phyloP scores from a whole-genome alignment of 1,284 basidiomycete species.

The Cutaneotrichosporon sp. region DNA sequence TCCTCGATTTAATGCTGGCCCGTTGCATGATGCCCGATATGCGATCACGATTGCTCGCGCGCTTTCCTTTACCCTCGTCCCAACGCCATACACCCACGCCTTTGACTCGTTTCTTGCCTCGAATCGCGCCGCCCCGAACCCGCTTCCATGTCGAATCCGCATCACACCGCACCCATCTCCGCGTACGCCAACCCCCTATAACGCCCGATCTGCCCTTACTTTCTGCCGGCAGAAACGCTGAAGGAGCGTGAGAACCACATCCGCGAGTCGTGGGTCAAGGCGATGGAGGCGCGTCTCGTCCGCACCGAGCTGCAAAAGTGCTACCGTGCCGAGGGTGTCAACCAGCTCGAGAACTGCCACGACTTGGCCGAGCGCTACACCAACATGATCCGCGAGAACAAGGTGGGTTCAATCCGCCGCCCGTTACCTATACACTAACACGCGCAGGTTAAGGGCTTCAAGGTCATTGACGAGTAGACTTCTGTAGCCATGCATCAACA shows the following conservation, averaged over 20 bases:
- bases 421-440: background rate
- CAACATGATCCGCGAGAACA: constrained; percentile 74
- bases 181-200: background rate
- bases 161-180: background rate
- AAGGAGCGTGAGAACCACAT: constrained; percentile 68
- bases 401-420: constrained; percentile 71
- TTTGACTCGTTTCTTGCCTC: background rate
- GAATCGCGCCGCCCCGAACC: background rate
- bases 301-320: constrained; percentile 87
- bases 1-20: background rate
- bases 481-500: constrained; percentile 20
- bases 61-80: background rate
- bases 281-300: constrained; percentile 89
- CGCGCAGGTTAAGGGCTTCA: constrained; percentile 57
- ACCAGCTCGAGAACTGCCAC: constrained; percentile 83
- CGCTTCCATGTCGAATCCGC: too few species aligned
- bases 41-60: background rate
- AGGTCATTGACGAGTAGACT: constrained; percentile 51
- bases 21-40: background rate
- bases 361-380: constrained; percentile 80
- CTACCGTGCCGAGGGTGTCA: constrained; percentile 84
- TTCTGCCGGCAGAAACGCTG: constrained; percentile 45
- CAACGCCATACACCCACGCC: too few species aligned
- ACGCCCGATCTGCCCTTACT: background rate
- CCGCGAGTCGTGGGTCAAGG: constrained; percentile 87